Percentiles rank a stretch among this genome's conserved stretches.
These are phyloP conservation scores for Stylonectria norvegica DNA, from an alignment of 2,329 filamentous ascomycete species.

Conservation along the genomic window DNA sequence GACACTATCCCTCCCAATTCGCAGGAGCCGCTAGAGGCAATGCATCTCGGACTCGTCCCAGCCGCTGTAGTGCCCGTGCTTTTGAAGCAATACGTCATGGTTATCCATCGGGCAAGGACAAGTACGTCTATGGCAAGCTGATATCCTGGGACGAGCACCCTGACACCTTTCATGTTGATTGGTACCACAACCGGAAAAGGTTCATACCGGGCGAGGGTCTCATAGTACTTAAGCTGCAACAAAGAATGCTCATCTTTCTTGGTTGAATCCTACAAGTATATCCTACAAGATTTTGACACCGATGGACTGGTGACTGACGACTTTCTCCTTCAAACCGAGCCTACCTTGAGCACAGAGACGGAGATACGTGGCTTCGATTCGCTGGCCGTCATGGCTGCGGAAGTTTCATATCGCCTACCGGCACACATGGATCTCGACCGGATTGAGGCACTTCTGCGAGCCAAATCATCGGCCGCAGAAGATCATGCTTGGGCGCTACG, in stretches of 20 bases:
- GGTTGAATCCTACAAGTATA: conserved; percentile 40
- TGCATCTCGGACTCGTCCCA: conserved; percentile 28
- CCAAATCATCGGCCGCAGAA: conserved; percentile 40
- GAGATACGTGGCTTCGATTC: conserved; percentile 34
- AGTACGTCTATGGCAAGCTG: conserved; percentile 39
- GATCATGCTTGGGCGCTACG: conserved; percentile 55
- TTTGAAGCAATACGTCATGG: conserved; percentile 33
- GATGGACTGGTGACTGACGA: conserved; percentile 27
- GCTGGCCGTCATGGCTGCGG: conserved; percentile 39
- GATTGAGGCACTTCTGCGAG: conserved; percentile 42
- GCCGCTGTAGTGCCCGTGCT: conserved; percentile 24
- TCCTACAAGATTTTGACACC: conserved; percentile 50
- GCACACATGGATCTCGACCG: conserved; percentile 42
- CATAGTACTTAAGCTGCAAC: conserved; percentile 46
- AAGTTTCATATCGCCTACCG: conserved; percentile 53
- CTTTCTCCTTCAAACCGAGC: conserved; percentile 37
- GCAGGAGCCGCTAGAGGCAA: conserved; percentile 41
- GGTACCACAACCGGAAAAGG: conserved; percentile 33
- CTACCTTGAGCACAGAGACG: conserved; percentile 27
- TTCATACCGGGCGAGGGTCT: conserved; percentile 46
- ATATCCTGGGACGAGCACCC: conserved; percentile 31
- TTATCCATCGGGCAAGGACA: conserved; percentile 33
- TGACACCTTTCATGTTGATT: conserved; percentile 39
- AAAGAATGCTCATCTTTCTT: conserved; percentile 35
- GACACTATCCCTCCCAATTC: conserved; percentile 45